Evolutionary conservation across 140 eudicot species (phyloP), one percentile per base, ranked within the genome.

Genomic region (Anethum foeniculum): DNA sequence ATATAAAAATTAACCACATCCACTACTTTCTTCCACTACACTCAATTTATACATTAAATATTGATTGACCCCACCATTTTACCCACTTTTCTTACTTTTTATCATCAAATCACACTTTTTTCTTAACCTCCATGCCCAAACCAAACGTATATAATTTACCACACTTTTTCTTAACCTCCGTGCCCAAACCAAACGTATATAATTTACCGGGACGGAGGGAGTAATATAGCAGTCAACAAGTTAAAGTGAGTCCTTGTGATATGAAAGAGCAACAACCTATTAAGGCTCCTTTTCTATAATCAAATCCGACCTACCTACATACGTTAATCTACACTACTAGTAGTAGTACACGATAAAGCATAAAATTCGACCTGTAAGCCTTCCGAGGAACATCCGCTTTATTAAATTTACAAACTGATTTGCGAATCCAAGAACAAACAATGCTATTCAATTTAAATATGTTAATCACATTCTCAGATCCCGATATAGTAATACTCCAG

Each of bases 361-460:
- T 75, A 75, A 75, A 44, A 75, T 75, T 75, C 78, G 11, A n/a
- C 0, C 44, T 75, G 78, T 75, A n/a, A n/a, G 38, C 78, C 54
- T 43, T 44, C 6, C 18, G 1, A 44, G 77, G 77, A 41, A 73
- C 77, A 73, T 73, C 78, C 32, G 21, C 27, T 19, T 0, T 39
- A 72, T 1, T 3, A 71, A 71, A 71, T 21, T 36, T 34, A 34
- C 13, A 69, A 32, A 4, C 25, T 69, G 75, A 69, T 69, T 34
- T 5, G 46, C 9, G 75, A 32, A 28, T 34, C 75, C 75, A 68
- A 68, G 75, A 68, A 30, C 16, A 68, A 68, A 32, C 75, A 68
- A 68, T 32, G 43, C 19, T 30, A 8, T 16, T 6, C 21, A 30
- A 11, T 12, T 32, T 13, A 13, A 30, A 67, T 3, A 67, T 65